Base-by-base conservation (phyloP, 495 filamentous ascomycete genomes). In the Paragyromitra xinjiangensis region DNA sequence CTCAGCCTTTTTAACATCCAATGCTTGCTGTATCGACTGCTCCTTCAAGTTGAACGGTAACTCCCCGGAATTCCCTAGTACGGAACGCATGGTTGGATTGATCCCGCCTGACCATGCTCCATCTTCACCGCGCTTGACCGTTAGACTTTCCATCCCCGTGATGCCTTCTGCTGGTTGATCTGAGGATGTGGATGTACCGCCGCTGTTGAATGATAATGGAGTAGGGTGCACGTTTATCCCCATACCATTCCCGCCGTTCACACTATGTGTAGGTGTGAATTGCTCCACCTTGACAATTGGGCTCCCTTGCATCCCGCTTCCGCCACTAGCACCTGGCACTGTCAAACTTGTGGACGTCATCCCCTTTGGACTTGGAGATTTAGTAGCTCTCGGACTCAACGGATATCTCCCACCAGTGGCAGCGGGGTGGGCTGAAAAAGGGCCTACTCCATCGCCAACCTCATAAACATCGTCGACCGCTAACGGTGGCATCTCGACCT, bases 331-430 rank as follows among this genome's bases (percentile, higher is more conserved):
- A 16, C 65, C 55, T 3, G 59, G 59, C 6, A 63, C 39, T 16
- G 44, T 29, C 5, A 77, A 26, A 9, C 55, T 62, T 5, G 51
- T 42, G 12, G 34, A 51, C 24, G 34, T 68, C 19, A 37, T 34
- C 45, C 19, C 69, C 19, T 73, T 77, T 2, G 75, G 80, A 9
- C 73, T 79, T 1, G 80, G 80, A 8, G 80, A 81, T 3, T 58
- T 62, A 3, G 79, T 81, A n/a, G 77, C 44, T 3, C 79, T 64
- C 11, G 80, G 80, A n/a, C 80, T 82, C 16, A 80, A 80, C 16
- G 79, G 80, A 45, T 79, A 81, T 16, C 50, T 24, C 12, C 75
- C 69, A 11, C 62, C 34, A 8, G 9, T 40, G 9, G 72, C 34
- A 44, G 51, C 50, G 40, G 39, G 24, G 16, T 67, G 74, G 3